These are phyloP conservation scores for Chrysosporium keratinophilum DNA, from an alignment of 2,329 filamentous ascomycete species.

Conservation along the genomic window DNA sequence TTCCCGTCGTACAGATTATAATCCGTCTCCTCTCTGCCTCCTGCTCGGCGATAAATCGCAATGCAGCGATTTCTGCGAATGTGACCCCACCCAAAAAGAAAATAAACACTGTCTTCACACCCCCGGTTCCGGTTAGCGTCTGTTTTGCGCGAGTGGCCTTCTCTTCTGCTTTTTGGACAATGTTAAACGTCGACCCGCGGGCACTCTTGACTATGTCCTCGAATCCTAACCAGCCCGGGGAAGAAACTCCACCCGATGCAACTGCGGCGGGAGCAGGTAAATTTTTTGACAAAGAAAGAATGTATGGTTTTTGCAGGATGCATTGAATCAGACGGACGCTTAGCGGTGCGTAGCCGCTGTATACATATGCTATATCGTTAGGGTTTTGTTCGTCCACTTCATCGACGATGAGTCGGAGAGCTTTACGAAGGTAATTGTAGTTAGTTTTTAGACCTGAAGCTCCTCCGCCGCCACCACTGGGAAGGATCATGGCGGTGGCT, in stretches of 20 bases:
- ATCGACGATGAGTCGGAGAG: slow-evolving; percentile 80
- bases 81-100: slow-evolving; percentile 97
- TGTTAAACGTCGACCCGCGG: slow-evolving; percentile 79
- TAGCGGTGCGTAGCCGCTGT: slow-evolving; percentile 90
- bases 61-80: slow-evolving; percentile 87
- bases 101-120: slow-evolving; percentile 81
- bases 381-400: slow-evolving; percentile 93
- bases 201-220: slow-evolving; percentile 85
- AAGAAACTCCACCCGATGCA: slow-evolving; percentile 45
- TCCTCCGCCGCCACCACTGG: slow-evolving; percentile 51
- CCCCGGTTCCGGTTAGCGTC: slow-evolving; percentile 63
- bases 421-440: slow-evolving; percentile 77
- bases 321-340: slow-evolving; percentile 87
- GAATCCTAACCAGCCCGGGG: slow-evolving; percentile 83
- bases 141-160: slow-evolving; percentile 81
- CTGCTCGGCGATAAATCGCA: slow-evolving; percentile 79
- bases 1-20: slow-evolving; percentile 82
- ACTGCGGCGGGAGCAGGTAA: slow-evolving; percentile 42
- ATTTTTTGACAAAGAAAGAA: slow-evolving; percentile 60
- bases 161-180: slow-evolving; percentile 83
- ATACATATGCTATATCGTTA: slow-evolving; percentile 93
- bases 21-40: slow-evolving; percentile 73
- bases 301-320: slow-evolving; percentile 78
- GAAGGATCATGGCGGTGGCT: slow-evolving; percentile 69
- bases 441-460: slow-evolving; percentile 66